Base-by-base conservation (phyloP, 495 filamentous ascomycete genomes). In the Podospora bellae-mahoneyi region DNA sequence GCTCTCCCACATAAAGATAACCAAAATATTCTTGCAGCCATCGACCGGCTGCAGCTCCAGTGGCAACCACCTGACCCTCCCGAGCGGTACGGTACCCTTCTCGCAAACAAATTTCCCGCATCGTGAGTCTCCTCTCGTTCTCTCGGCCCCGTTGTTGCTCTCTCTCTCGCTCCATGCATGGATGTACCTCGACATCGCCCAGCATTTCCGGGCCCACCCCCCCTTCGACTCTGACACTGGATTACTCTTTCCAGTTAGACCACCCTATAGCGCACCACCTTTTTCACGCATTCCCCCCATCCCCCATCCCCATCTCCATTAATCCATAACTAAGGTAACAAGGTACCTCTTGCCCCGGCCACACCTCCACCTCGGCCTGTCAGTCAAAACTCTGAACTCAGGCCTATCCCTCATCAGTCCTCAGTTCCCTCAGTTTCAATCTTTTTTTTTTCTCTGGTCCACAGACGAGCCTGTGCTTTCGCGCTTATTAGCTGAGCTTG, bases 131-230 rank as follows among this genome's bases (percentile, higher is more conserved):
- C 44, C 64, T 65, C 64, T 65, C 64, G 64, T n/a, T 59, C 64
- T 65, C 64, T 65, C 64, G 64, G 64, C 64, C 64, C 64, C 64
- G 64, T 65, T 59, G 27, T 65, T 65, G 62, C 15, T 9, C 20
- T 28, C 10, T 20, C 60, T n/a, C 60, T 26, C 55, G 19, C 62
- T 32, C 34, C 34, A 54, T 64, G 34, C 32, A 62, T 30, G 34
- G 48, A 64, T 5, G 23, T 58, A 58, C 55, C 23, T 58, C 55
- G 55, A 58, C 55, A 48, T 48, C 13, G 55, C n/a, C n/a, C 55
- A 58, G 55, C n/a, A 58, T 20, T 58, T 20, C 55, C 18, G 23
- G 55, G 3, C 55, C n/a, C 55, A 58, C 55, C n/a, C 55, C n/a
- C 55, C 55, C 55, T 26, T 58, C 55, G 20, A 18, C 18, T 58